These are phyloP conservation scores for Coemansia sp. DNA, from an alignment of 192 early-diverging fungal species.

Conservation along the genomic window DNA sequence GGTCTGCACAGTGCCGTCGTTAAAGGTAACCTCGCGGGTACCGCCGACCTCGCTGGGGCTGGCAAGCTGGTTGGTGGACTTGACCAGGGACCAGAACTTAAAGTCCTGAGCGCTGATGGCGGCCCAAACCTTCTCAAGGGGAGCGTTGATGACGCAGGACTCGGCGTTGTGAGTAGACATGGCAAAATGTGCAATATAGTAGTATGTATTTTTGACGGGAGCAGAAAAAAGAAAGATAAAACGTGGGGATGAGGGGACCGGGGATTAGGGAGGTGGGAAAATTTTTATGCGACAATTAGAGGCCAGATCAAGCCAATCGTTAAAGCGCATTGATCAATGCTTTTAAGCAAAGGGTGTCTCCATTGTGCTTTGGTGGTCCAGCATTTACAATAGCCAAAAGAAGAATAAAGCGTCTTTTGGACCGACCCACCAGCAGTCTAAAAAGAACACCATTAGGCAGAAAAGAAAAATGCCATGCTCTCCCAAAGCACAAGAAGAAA, in stretches of 20 bases:
- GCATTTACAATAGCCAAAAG: background rate
- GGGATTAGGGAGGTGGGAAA: conserved; percentile 3
- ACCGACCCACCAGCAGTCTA: background rate
- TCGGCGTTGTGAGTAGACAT: conserved; percentile 42
- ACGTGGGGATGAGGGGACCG: background rate
- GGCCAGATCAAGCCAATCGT: background rate
- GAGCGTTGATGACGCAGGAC: conserved; percentile 46
- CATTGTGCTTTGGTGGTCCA: background rate
- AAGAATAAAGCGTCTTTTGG: background rate
- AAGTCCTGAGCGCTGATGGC: conserved; percentile 41
- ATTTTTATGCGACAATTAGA: conserved; percentile 9
- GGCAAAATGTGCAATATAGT: background rate
- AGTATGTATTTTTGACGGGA: background rate
- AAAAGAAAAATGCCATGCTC: background rate
- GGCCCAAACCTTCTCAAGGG: conserved; percentile 32
- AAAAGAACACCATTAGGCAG: background rate
- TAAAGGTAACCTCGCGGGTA: conserved; percentile 53
- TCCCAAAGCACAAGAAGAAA: background rate
- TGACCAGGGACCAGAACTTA: conserved; percentile 49
- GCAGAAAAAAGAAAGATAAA: background rate
- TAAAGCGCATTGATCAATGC: background rate
- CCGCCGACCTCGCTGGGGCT: conserved; percentile 50
- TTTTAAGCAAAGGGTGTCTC: background rate
- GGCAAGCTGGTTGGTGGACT: conserved; percentile 31
- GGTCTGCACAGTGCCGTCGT: conserved; percentile 58